Conservation (phyloP, 2,329 filamentous ascomycete species). For the Blastomyces silverae region DNA sequence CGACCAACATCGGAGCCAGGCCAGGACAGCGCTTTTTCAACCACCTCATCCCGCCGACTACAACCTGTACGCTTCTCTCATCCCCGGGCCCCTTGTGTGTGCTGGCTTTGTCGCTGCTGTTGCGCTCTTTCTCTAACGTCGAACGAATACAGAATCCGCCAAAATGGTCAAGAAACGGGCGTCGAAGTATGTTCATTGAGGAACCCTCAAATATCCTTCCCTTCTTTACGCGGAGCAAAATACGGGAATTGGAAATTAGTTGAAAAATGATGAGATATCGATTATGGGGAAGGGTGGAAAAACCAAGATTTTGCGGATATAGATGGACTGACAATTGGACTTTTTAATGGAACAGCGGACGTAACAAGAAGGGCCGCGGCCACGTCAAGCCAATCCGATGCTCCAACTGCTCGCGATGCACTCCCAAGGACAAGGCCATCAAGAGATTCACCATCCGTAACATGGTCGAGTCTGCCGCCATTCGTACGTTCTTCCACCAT, state of each 20-base stretch:
- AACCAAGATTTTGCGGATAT: neutral
- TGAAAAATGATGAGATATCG: neutral
- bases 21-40: conserved; percentile 11
- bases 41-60: conserved; percentile 13
- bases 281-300: neutral
- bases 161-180: conserved; percentile 72
- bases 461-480: conserved; percentile 99
- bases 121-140: conserved; percentile 12
- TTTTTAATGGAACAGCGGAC: conserved; percentile 57
- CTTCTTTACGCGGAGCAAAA: neutral
- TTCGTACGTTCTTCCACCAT: conserved; percentile 61
- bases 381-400: conserved; percentile 98
- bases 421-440: conserved; percentile 99
- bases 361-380: conserved; percentile 99
- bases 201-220: conserved; percentile 16
- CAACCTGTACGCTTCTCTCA: conserved; percentile 7
- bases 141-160: conserved; percentile 34
- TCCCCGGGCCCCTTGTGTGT: neutral
- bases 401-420: conserved; percentile 84
- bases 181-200: conserved; percentile 55
- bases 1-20: neutral
- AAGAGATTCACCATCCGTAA: conserved; percentile 99
- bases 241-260: neutral
- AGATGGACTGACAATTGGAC: conserved; percentile 15
- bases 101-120: neutral